Percentiles rank a stretch among this genome's conserved stretches.
Conservation (phyloP, 2,329 filamentous ascomycete species). For the Epichloe typhina region DNA sequence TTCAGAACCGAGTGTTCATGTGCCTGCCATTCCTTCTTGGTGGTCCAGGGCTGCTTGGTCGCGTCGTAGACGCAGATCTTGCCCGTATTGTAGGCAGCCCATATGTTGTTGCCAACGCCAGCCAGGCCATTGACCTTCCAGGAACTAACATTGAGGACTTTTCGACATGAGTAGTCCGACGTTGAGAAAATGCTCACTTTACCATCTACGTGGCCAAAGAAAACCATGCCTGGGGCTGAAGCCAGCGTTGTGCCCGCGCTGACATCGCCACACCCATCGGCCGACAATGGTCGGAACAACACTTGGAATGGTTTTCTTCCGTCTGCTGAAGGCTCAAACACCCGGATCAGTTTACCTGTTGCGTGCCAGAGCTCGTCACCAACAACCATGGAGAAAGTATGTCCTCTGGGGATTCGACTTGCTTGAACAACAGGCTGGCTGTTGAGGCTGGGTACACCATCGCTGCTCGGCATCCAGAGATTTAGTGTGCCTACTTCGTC, state of each 20-base stretch:
- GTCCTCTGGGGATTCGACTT: slow-evolving; percentile 66
- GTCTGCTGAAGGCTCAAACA: slow-evolving; percentile 63
- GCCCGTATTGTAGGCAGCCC: slow-evolving; percentile 90
- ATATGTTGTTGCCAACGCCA: slow-evolving; percentile 69
- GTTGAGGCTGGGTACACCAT: slow-evolving; percentile 60
- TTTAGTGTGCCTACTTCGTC: slow-evolving; percentile 80
- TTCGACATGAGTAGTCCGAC: slow-evolving; percentile 62
- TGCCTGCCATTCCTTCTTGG: slow-evolving; percentile 90
- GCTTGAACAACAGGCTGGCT: slow-evolving; percentile 54
- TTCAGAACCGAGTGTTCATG: slow-evolving; percentile 73
- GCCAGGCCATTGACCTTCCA: slow-evolving; percentile 89
- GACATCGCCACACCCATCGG: slow-evolving; percentile 69
- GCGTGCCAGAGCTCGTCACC: slow-evolving; percentile 80
- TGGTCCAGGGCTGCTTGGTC: slow-evolving; percentile 65
- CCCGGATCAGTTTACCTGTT: slow-evolving; percentile 70
- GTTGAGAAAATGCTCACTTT: slow-evolving; percentile 89
- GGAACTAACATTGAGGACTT: slow-evolving; percentile 71
- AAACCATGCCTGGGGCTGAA: slow-evolving; percentile 64
- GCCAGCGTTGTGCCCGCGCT: slow-evolving; percentile 69
- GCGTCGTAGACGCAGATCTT: slow-evolving; percentile 91
- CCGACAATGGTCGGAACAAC: slow-evolving; percentile 53
- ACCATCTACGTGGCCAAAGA: slow-evolving; percentile 84
- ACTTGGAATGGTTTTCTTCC: slow-evolving; percentile 63
- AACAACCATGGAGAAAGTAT: slow-evolving; percentile 82
- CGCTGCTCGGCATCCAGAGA: slow-evolving; percentile 69